A percentile compares a stretch with the other conserved stretches of the same genome.
Evolutionary conservation across 2,329 filamentous ascomycete genomes (phyloP).

Genomic region (Calonectria multiphialidica): DNA sequence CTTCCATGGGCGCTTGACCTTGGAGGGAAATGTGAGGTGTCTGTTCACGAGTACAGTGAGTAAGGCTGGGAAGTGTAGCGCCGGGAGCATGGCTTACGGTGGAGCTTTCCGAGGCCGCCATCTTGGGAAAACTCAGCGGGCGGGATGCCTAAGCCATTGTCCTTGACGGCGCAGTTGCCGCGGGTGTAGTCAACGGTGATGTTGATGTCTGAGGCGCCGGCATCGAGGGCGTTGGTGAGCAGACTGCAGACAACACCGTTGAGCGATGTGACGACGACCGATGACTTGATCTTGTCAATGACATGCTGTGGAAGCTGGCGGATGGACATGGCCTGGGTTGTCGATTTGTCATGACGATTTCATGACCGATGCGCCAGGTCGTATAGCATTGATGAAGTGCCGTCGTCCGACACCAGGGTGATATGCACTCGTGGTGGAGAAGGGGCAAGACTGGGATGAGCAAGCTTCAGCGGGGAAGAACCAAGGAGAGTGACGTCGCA

Average conservation of each 20-base stretch:
- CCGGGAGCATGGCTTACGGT: constrained; percentile 67
- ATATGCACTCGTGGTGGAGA: constrained; percentile 4
- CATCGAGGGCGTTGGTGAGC: constrained; percentile 88
- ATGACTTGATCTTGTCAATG: constrained; percentile 85
- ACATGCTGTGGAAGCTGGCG: constrained; percentile 77
- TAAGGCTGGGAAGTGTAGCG: not conserved
- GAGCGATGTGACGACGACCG: constrained; percentile 81
- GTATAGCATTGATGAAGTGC: not conserved
- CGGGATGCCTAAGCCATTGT: constrained; percentile 84
- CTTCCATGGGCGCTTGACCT: constrained; percentile 69
- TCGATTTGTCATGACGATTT: not conserved
- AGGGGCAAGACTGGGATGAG: not conserved
- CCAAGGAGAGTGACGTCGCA: constrained; percentile 14
- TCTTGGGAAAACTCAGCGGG: constrained; percentile 77
- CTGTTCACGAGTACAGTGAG: constrained; percentile 56
- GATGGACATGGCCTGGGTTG: constrained; percentile 68
- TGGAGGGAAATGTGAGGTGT: constrained; percentile 79
- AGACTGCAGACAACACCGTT: constrained; percentile 79
- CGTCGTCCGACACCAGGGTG: not conserved
- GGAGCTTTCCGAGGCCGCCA: constrained; percentile 79
- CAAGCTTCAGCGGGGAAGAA: not conserved
- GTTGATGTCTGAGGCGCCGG: constrained; percentile 75
- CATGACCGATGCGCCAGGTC: not conserved
- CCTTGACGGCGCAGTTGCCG: constrained; percentile 84
- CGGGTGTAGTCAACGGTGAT: constrained; percentile 80